Conservation (phyloP, 2,329 filamentous ascomycete species). For the Calonectria crousiana region DNA sequence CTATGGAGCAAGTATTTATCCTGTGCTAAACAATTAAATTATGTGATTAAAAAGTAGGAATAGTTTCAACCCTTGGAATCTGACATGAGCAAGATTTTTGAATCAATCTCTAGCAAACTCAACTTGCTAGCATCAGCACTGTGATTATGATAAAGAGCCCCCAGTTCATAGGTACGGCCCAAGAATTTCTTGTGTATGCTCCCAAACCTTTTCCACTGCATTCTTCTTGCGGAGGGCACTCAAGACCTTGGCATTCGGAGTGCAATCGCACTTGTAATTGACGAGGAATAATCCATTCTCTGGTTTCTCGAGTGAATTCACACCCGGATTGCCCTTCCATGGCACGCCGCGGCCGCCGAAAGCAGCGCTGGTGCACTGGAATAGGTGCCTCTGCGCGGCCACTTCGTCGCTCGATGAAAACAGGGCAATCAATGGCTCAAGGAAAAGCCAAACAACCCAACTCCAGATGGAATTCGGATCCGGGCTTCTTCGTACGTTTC, state of each 20-base stretch:
- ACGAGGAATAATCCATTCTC: constrained; percentile 50
- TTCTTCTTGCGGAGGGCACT: constrained; percentile 43
- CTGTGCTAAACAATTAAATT: not conserved
- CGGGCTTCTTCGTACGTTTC: constrained; percentile 42
- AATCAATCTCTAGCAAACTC: not conserved
- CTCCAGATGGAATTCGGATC: constrained; percentile 40
- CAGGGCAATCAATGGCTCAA: constrained; percentile 47
- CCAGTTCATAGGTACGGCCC: constrained; percentile 24
- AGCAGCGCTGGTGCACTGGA: constrained; percentile 50
- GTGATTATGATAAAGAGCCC: not conserved
- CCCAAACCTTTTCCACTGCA: constrained; percentile 46
- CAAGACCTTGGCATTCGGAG: constrained; percentile 47
- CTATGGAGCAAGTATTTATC: not conserved
- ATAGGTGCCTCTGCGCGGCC: constrained; percentile 50
- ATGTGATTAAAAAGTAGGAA: not conserved
- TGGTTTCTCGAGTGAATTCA: constrained; percentile 43
- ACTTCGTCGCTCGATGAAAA: constrained; percentile 47
- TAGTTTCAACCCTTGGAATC: not conserved
- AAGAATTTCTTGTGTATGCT: constrained; percentile 49
- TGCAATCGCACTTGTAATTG: constrained; percentile 48
- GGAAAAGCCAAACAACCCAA: constrained; percentile 49
- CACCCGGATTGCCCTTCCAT: constrained; percentile 47
- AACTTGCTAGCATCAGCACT: not conserved
- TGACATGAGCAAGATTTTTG: not conserved
- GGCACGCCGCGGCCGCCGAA: constrained; percentile 50